Percentiles rank a stretch among this genome's conserved stretches.
phyloP scores from a whole-genome alignment of 2,329 filamentous ascomycete species.

The Penicillium hordei region DNA sequence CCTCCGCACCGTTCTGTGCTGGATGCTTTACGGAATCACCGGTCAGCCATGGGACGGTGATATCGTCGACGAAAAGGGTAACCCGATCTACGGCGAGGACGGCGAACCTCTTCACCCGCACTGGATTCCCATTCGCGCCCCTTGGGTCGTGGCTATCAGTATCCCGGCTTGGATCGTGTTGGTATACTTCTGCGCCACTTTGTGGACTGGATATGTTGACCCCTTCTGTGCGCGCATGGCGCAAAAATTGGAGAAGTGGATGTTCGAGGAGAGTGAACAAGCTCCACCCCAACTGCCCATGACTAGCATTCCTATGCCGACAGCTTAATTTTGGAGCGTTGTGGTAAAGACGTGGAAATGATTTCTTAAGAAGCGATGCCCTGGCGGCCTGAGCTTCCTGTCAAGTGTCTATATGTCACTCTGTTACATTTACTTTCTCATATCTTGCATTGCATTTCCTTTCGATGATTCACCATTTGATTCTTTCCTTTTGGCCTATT shows the following conservation, averaged over 20 bases:
- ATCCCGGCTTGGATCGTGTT: constrained; percentile 50
- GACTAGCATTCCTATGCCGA: constrained; percentile 29
- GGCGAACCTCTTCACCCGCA: constrained; percentile 41
- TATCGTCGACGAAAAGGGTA: constrained; percentile 16
- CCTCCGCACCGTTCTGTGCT: constrained; percentile 52
- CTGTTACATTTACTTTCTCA: background rate
- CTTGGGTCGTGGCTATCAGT: constrained; percentile 44
- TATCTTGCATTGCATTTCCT: constrained; percentile 4
- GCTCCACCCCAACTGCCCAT: constrained; percentile 21
- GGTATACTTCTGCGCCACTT: constrained; percentile 50
- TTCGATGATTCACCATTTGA: background rate
- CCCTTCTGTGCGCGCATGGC: constrained; percentile 51
- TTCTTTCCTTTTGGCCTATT: background rate
- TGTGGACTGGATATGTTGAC: constrained; percentile 56
- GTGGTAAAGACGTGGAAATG: background rate
- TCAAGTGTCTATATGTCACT: background rate
- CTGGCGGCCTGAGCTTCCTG: constrained; percentile 6
- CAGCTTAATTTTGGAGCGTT: background rate
- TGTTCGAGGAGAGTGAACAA: constrained; percentile 49
- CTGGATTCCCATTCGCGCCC: constrained; percentile 45
- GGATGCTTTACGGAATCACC: constrained; percentile 55
- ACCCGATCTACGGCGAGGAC: constrained; percentile 35
- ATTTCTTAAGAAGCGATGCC: constrained; percentile 5
- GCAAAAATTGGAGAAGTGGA: constrained; percentile 49
- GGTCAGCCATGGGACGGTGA: constrained; percentile 44